These are phyloP conservation scores for Paraphoma sp. DNA, from an alignment of 2,329 filamentous ascomycete genomes.

Conservation along the genomic window DNA sequence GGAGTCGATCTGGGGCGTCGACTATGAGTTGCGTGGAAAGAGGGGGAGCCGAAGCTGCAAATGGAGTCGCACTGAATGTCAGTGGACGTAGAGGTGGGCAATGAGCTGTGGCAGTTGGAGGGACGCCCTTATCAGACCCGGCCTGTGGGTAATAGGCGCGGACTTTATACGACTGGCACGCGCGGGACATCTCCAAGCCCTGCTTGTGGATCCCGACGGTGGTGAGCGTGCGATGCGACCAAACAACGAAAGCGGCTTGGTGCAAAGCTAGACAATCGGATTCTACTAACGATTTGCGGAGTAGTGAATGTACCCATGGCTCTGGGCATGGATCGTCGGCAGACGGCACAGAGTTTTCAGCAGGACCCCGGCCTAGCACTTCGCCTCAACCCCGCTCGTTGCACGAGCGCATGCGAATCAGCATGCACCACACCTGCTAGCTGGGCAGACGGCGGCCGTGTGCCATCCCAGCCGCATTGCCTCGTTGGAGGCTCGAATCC, in stretches of 20 bases:
- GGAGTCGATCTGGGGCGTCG: conserved; percentile 15
- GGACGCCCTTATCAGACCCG: conserved; percentile 20
- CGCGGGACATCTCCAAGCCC: conserved; percentile 27
- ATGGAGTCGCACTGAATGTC: conserved; percentile 27
- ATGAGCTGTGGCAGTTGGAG: conserved; percentile 16
- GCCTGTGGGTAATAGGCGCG: conserved; percentile 15
- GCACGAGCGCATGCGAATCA: conserved; percentile 25
- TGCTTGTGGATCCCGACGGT: conserved; percentile 29
- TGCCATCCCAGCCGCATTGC: conserved; percentile 10
- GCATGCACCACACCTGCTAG: neutral
- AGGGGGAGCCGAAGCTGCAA: conserved; percentile 25
- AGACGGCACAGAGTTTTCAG: conserved; percentile 39
- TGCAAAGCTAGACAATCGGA: conserved; percentile 18
- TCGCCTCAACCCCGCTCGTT: conserved; percentile 31
- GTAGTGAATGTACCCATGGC: conserved; percentile 19
- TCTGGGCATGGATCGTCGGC: conserved; percentile 34
- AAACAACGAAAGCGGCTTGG: conserved; percentile 18
- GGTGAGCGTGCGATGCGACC: conserved; percentile 29
- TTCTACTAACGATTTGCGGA: conserved; percentile 21
- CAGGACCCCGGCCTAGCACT: conserved; percentile 14
- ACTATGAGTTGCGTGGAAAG: conserved; percentile 20
- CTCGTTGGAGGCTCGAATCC: neutral
- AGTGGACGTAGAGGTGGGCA: conserved; percentile 23
- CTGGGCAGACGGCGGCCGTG: conserved; percentile 7
- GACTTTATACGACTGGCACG: conserved; percentile 35